Evolutionary conservation across 163 green algal species (phyloP).

Genomic region (Scenedesmus sp.): DNA sequence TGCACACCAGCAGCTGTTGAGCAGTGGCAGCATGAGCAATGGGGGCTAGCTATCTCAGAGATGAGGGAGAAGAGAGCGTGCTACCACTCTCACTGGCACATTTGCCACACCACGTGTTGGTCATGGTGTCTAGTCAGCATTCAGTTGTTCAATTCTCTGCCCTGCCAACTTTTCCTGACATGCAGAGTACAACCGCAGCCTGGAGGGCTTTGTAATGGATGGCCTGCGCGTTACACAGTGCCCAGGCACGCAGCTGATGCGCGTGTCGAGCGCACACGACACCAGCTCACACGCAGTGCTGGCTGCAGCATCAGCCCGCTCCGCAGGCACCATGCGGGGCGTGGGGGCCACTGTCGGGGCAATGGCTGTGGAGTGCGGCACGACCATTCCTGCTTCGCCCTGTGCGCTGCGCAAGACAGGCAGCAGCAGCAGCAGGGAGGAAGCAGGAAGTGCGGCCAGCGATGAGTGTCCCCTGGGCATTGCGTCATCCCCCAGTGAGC

Average conservation of each 20-base stretch:
- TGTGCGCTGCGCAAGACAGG: not conserved
- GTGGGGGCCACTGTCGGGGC: not conserved
- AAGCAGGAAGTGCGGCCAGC: not conserved
- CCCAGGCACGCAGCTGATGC: conserved; percentile 18
- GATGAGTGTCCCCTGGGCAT: not conserved
- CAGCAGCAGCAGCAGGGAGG: not conserved
- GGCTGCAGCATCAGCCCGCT: not conserved
- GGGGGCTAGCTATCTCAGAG: too few relatives aligned
- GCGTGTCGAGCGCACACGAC: not conserved
- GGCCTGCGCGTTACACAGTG: conserved; percentile 31
- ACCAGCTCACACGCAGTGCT: not conserved
- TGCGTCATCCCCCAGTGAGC: conserved; percentile 18
- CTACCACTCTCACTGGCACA: too few relatives aligned
- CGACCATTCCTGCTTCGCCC: not conserved
- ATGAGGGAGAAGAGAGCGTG: too few relatives aligned
- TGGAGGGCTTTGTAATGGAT: conserved; percentile 41
- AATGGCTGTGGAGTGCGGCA: not conserved
- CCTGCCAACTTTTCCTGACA: not conserved
- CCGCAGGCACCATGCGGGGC: not conserved
- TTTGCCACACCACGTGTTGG: too few relatives aligned
- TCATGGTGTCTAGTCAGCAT: too few relatives aligned
- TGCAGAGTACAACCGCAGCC: conserved; percentile 45
- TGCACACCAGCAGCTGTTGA: too few relatives aligned
- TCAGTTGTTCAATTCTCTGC: not conserved
- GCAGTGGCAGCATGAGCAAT: not conserved